Base-by-base conservation (phyloP, 163 green algal species). In the Chlorella variabilis region DNA sequence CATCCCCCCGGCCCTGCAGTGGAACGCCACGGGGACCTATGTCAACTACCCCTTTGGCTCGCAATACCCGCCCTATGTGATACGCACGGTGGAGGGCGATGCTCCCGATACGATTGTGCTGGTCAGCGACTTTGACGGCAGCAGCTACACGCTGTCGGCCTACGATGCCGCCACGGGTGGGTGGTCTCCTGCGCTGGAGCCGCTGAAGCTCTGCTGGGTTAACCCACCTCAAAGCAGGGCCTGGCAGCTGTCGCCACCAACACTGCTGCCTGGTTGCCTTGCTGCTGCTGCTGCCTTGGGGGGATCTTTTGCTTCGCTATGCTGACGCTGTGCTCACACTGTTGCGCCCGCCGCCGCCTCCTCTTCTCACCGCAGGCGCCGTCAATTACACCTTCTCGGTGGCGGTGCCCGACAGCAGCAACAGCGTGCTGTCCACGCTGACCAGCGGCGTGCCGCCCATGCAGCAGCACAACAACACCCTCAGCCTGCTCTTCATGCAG, bases 41-140 rank as follows among this genome's bases (percentile, higher is more conserved):
- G 58, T 73, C 39, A 81, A 81, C 31, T 81, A 51, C 39, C 75
- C 75, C 6, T 81, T 71, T 36, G 75, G 20, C 18, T 71, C 75
- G 3, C 39, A 39, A 2, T 42, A 81, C 8, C 58, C 75, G 18
- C 59, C 59, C 4, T 61, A 45, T 36, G 25, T 81, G 25, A 5
- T 70, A 1, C 73, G 73, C 21, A 80, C 56, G 5, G 31, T 27
- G n/a, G 73, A 69, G 1, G 58, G 75, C 20, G 25, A 9, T 2
- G 59, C 29, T 29, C 58, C 75, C 2, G 75, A 71, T 42, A 51
- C 29, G 20, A 45, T 71, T 1, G 20, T 73, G 39, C 17, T 81
- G 29, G 75, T 73, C 9, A 68, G 33, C 8, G 71, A 51, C 27
- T 17, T 39, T 39, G 73, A 13, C 20, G 73, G 73, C 73, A 27